Conservation (phyloP, 352 stramenopile genomes). For the Pythium monospermum region DNA sequence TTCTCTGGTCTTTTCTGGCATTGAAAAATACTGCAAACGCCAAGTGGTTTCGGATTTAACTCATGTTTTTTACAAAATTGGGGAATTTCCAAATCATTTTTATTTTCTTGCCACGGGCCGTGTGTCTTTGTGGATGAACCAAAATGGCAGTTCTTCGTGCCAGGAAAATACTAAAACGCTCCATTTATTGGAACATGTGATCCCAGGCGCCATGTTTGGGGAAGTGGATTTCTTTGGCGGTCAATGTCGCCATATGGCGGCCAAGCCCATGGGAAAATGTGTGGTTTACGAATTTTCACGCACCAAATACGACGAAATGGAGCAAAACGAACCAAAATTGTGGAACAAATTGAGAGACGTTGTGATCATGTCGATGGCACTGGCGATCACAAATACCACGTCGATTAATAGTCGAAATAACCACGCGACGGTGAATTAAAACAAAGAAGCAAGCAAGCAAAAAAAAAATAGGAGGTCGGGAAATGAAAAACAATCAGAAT, state of each 20-base stretch:
- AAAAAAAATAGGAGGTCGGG: conserved; percentile 21
- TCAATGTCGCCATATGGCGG: conserved; percentile 65
- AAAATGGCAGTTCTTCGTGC: conserved; percentile 45
- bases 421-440: too few relatives aligned
- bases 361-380: conserved; percentile 79
- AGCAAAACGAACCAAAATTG: conserved; percentile 40
- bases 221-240: conserved; percentile 83
- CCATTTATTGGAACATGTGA: conserved; percentile 59
- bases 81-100: conserved; percentile 53
- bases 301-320: conserved; percentile 59
- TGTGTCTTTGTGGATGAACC: conserved; percentile 75
- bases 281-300: conserved; percentile 72
- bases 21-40: conserved; percentile 63
- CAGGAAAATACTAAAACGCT: conserved; percentile 48
- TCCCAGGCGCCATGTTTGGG: conserved; percentile 78
- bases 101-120: conserved; percentile 73
- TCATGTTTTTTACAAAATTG: conserved; percentile 73
- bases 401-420: conserved; percentile 65
- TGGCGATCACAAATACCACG: conserved; percentile 69
- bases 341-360: conserved; percentile 78
- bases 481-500: conserved; percentile 3
- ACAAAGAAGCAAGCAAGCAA: too few relatives aligned
- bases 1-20: conserved; percentile 51
- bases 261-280: conserved; percentile 37
- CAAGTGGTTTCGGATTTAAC: conserved; percentile 43